These are phyloP conservation scores for Leccinum uliginosum DNA, from an alignment of 768 basidiomycete genomes.

Conservation along the genomic window DNA sequence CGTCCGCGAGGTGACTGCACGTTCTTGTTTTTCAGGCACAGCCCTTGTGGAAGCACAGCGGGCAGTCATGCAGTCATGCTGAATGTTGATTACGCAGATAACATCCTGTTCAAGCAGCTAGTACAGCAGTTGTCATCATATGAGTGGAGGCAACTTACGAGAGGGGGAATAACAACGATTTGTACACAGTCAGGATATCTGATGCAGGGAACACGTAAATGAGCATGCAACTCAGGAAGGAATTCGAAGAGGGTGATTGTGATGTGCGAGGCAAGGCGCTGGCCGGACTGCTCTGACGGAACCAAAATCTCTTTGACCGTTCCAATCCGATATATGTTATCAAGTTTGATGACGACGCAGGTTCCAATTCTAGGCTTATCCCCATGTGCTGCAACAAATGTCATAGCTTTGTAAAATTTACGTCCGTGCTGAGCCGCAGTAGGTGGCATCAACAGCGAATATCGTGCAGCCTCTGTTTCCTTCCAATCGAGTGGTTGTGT, in stretches of 20 bases:
- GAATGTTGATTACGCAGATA: too few species aligned
- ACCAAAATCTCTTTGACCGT: background rate
- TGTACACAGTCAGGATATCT: too few species aligned
- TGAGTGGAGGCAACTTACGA: too few species aligned
- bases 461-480: background rate
- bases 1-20: too few species aligned
- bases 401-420: background rate
- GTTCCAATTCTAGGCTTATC: background rate
- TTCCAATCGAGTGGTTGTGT: background rate
- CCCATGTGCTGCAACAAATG: background rate
- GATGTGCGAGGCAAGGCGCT: background rate
- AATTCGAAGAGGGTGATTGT: background rate
- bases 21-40: too few species aligned
- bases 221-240: background rate
- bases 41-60: too few species aligned
- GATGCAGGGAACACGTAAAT: too few species aligned
- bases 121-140: too few species aligned
- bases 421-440: background rate
- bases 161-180: too few species aligned
- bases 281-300: background rate
- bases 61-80: too few species aligned
- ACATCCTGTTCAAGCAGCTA: too few species aligned
- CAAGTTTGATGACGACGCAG: background rate
- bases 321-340: background rate
- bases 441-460: too few species aligned